phyloP scores from a whole-genome alignment of 345 rosid genomes.

The Acer yangbiense region DNA sequence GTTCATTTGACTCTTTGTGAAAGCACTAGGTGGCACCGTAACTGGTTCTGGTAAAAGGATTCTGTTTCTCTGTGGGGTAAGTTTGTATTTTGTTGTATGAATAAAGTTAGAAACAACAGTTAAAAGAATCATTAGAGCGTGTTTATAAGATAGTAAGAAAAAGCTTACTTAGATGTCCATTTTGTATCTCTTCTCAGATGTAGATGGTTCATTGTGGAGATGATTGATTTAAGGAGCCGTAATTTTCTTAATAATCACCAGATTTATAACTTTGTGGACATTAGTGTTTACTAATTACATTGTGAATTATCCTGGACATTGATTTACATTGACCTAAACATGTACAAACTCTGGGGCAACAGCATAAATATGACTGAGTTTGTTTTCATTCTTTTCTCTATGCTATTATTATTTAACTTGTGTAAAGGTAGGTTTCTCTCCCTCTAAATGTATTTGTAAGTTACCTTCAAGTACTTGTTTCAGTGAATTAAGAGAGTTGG shows the following conservation, averaged over 20 bases:
- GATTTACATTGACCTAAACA: background rate
- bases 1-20: constrained; percentile 57
- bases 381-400: background rate
- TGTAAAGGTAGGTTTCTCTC: background rate
- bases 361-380: background rate
- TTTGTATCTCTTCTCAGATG: background rate
- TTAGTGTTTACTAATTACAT: background rate
- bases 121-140: background rate
- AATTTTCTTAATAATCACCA: background rate
- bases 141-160: background rate
- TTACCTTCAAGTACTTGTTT: background rate
- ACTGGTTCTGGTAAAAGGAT: constrained; percentile 59
- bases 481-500: background rate
- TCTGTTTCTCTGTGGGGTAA: constrained; percentile 91
- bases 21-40: constrained; percentile 67
- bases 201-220: background rate
- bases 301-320: background rate
- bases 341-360: background rate
- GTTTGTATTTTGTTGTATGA: constrained; percentile 12
- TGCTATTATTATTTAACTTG: background rate
- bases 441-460: background rate
- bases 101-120: background rate
- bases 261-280: background rate
- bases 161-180: background rate
- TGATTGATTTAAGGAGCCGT: background rate